A percentile compares a stretch with the other conserved stretches of the same genome.
Evolutionary conservation across 768 basidiomycete species (phyloP).

Genomic region (Crepidotus variabilis): DNA sequence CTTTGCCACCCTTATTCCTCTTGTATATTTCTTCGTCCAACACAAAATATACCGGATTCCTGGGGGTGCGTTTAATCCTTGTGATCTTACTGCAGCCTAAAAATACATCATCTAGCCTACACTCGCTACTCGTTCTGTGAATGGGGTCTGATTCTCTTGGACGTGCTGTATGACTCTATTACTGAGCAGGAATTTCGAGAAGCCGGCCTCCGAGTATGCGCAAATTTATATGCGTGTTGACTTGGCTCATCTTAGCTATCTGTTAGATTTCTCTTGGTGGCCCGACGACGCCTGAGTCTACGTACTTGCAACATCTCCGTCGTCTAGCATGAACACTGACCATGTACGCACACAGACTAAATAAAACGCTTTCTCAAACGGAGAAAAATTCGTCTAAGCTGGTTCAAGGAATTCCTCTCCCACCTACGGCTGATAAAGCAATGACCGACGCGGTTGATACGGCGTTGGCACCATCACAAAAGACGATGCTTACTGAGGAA

Average conservation of each 20-base stretch:
- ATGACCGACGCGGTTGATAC: not conserved
- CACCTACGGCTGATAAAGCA: not conserved
- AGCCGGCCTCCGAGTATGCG: conserved; percentile 46
- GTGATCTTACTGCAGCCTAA: conserved; percentile 1
- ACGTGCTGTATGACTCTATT: conserved; percentile 72
- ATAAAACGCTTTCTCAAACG: not conserved
- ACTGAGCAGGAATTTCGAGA: conserved; percentile 55
- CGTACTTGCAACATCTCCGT: not conserved
- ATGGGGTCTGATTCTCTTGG: conserved; percentile 77
- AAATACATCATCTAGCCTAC: conserved; percentile 52
- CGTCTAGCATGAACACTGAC: not conserved
- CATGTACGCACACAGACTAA: not conserved
- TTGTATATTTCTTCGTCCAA: conserved; percentile 82
- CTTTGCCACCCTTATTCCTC: conserved; percentile 62
- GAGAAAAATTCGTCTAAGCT: not conserved
- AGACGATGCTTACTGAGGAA: not conserved
- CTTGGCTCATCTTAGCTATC: not conserved
- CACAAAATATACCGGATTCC: conserved; percentile 79
- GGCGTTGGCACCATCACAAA: not conserved
- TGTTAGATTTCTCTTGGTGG: conserved; percentile 12
- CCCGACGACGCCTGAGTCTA: not conserved
- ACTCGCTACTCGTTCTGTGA: conserved; percentile 85
- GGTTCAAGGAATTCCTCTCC: not conserved
- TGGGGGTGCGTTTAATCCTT: conserved; percentile 50
- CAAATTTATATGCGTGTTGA: not conserved